Base-by-base conservation (phyloP, 441 rosid genomes). In the Jatropha podagrica region DNA sequence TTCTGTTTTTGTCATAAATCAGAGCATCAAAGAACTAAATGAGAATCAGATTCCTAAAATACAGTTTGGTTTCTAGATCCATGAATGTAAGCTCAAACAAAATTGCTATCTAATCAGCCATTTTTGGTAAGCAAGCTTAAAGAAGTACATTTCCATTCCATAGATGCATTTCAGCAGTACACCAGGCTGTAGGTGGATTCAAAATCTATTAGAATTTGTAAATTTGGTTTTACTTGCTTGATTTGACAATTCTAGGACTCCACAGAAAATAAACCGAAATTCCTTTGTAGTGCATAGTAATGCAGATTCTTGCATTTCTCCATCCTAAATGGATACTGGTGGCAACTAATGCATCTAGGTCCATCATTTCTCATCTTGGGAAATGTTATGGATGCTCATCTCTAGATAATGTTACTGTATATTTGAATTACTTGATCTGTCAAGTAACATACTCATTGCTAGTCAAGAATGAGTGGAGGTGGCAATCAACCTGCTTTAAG, bases 1-100 rank as follows among this genome's bases (percentile, higher is more conserved):
- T 17, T 72, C 52, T 58, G 11, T 49, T 65, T 44, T 40, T 46
- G 69, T 58, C 37, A 60, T 26, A n/a, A 46, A 12, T 80, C 15
- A 41, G 27, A 65, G 42, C 46, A 38, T 63, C 44, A 44, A 27
- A 65, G 52, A 69, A n/a, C 44, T 5, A 20, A 59, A 17, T 42
- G 59, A 60, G 42, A n/a, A 42, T 44, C 52, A 26, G 60, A 51
- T 44, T 7, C 15, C 23, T 27, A 7, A 37, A 20, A 10, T 5
- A 32, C 37, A 49, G 3, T 48, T 44, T 72, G 56, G 67, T 72
- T 7, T 72, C 38, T 46, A 12, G 60, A 46, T 46, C 66, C 13
- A 12, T 56, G 72, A 32, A 66, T 14, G 38, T 64, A n/a, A 6
- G 66, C 23, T 70, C 51, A 58, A 55, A 37, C 0, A 17, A 69